Base-by-base conservation (phyloP, 108 stramenopile species). In the Cyclotella baltica region DNA sequence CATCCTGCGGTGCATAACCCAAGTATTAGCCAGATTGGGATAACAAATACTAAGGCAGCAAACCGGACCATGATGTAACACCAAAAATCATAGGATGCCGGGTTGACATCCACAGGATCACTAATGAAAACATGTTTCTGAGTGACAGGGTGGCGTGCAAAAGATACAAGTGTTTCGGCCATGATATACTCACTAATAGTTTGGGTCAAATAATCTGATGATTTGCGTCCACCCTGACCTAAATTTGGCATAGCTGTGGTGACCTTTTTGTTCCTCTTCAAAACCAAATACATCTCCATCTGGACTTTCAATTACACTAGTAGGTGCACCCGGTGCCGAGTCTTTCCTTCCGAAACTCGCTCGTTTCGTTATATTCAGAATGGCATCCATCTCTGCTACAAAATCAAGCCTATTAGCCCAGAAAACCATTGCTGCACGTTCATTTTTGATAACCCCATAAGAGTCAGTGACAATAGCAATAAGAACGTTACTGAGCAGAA, bases 401-500 rank as follows among this genome's bases (percentile, higher is more conserved):
- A 85, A 88, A 51, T 88, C 87, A 20, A 88, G 69, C 13, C 87
- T 83, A 46, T 87, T 88, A 6, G 81, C 77, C 87, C 83, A 88
- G 55, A 88, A 88, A 1, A 88, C 87, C 77, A 88, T 84, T 1
- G 84, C 81, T 16, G 87, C 84, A 13, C 87, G 77, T 57, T 85
- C 73, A 50, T 88, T 81, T 67, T 85, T 85, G 76, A 88, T 85
- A 11, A 88, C 81, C 38, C 81, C 77, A 58, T 88, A 88, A 4
- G 80, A 77, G 61, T 88, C 87, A 11, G 87, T 88, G 10, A 88
- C 84, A 69, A 88, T 88, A 33, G 87, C 87, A 59, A 88, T 88
- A 47, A 88, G 74, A 23, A 88, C 87, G 64, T 83, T 88, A 27
- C 81, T 78, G 61, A 88, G 63, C 10, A 88, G 67, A 38, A 88